These are phyloP conservation scores for Daldinia sp. DNA, from an alignment of 2,329 filamentous ascomycete genomes.

Conservation along the genomic window DNA sequence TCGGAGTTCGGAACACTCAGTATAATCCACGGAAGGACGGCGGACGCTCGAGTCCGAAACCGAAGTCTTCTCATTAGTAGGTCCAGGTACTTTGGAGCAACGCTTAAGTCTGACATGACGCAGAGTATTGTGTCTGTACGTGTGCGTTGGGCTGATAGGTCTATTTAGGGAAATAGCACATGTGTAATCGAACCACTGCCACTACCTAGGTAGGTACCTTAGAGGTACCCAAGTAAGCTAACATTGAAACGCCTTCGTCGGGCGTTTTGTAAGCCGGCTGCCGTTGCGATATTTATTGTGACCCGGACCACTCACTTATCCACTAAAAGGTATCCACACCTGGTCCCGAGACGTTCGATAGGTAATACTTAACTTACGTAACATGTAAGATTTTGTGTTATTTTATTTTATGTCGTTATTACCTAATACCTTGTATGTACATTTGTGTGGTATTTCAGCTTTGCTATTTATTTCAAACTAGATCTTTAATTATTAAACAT, in stretches of 20 bases:
- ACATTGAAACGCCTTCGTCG: background rate
- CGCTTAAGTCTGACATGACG: background rate
- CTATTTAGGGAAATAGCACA: slow-evolving; percentile 1
- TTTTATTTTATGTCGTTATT: background rate
- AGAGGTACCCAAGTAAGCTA: background rate
- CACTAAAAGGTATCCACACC: slow-evolving; percentile 1
- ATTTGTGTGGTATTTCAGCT: slow-evolving; percentile 2
- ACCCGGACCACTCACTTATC: background rate
- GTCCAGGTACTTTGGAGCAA: background rate
- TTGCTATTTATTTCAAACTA: background rate
- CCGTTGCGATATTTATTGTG: slow-evolving; percentile 5
- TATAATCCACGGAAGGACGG: slow-evolving; percentile 19
- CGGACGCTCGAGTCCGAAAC: slow-evolving; percentile 29
- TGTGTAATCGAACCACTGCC: slow-evolving; percentile 1
- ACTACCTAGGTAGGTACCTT: too few species aligned
- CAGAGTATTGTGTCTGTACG: background rate
- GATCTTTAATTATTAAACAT: slow-evolving; percentile 1
- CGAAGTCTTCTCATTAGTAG: slow-evolving; percentile 8
- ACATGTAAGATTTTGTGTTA: background rate
- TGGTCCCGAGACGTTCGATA: slow-evolving; percentile 2
- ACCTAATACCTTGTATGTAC: background rate
- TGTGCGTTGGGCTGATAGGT: background rate
- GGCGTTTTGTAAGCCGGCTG: slow-evolving; percentile 1
- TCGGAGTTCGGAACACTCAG: slow-evolving; percentile 24
- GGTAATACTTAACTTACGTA: too few species aligned